Base-by-base conservation (phyloP, 2,329 filamentous ascomycete genomes). In the Grosmannia serpens region DNA sequence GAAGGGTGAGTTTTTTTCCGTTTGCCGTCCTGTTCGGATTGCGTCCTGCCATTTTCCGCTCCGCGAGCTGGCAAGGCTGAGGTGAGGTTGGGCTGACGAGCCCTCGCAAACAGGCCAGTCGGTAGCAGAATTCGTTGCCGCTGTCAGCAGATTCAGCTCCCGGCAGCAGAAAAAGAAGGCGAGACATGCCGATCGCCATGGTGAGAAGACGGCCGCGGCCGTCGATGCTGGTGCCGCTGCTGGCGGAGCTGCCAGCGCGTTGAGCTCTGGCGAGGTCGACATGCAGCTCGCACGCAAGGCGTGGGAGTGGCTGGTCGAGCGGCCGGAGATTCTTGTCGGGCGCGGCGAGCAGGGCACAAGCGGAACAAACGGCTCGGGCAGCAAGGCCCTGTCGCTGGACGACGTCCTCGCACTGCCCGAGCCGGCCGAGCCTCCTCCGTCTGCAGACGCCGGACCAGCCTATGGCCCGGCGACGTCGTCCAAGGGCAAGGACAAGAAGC, bases 321-420 rank as follows among this genome's bases (percentile, higher is more conserved):
- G 72, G 53, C 67, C 70, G 4, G 74, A 77, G 55, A 73, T 77
- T 38, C 70, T 69, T 20, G 68, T 76, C 17, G 73, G 73, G 22
- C 63, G 62, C 6, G 61, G 70, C 31, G 70, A 69, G 33, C 62
- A 65, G 31, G n/a, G n/a, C n/a, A n/a, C n/a, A n/a, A n/a, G n/a
- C n/a, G n/a, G n/a, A n/a, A n/a, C n/a, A n/a, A n/a, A n/a, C n/a
- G n/a, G n/a, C n/a, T n/a, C 35, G 35, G 35, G 35, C 35, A 73
- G 69, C 64, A 73, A 72, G 53, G 64, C 69, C 35, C 65, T 74
- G 57, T 67, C 70, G n/a, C 62, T 76, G n/a, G 69, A 73, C 57
- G 69, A 75, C 9, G 67, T 73, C 3, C 65, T 76, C 20, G 68
- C 67, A 26, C 58, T 75, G 22, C 71, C 70, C 0, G 71, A 74